phyloP scores from a whole-genome alignment of 768 basidiomycete genomes.

The Podaxis mareebaensis region DNA sequence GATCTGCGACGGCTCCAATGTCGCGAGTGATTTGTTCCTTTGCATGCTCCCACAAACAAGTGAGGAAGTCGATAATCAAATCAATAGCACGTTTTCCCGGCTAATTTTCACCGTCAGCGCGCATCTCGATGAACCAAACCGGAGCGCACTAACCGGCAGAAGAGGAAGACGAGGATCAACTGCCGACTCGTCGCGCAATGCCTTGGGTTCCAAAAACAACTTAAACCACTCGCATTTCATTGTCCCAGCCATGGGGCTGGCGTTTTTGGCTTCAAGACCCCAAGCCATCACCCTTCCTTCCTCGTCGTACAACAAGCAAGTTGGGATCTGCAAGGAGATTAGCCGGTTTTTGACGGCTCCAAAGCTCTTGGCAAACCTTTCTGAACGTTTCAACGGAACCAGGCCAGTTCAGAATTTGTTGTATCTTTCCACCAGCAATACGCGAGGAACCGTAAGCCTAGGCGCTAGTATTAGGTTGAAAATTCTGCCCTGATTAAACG shows the following conservation, averaged over 20 bases:
- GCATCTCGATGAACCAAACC: background rate
- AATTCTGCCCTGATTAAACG: background rate
- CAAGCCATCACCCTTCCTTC: slow-evolving; percentile 74
- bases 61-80: slow-evolving; percentile 82
- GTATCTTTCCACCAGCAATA: slow-evolving; percentile 74
- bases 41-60: slow-evolving; percentile 84
- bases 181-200: slow-evolving; percentile 67
- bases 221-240: slow-evolving; percentile 72
- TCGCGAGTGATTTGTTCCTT: slow-evolving; percentile 86
- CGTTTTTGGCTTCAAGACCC: slow-evolving; percentile 88
- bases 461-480: slow-evolving; percentile 11
- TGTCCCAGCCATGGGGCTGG: slow-evolving; percentile 65
- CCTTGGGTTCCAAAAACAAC: slow-evolving; percentile 81
- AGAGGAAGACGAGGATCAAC: slow-evolving; percentile 79
- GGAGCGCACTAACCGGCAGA: slow-evolving; percentile 59
- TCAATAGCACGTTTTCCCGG: slow-evolving; percentile 75
- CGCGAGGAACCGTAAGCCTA: slow-evolving; percentile 88
- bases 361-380: slow-evolving; percentile 48
- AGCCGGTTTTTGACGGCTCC: slow-evolving; percentile 15
- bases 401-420: slow-evolving; percentile 87
- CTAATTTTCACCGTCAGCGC: slow-evolving; percentile 32
- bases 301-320: slow-evolving; percentile 81
- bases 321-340: slow-evolving; percentile 53
- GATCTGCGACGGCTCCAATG: slow-evolving; percentile 82
- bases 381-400: slow-evolving; percentile 85